Conservation (phyloP, 257 asterid genomes). For the Buddleja alternifolia region DNA sequence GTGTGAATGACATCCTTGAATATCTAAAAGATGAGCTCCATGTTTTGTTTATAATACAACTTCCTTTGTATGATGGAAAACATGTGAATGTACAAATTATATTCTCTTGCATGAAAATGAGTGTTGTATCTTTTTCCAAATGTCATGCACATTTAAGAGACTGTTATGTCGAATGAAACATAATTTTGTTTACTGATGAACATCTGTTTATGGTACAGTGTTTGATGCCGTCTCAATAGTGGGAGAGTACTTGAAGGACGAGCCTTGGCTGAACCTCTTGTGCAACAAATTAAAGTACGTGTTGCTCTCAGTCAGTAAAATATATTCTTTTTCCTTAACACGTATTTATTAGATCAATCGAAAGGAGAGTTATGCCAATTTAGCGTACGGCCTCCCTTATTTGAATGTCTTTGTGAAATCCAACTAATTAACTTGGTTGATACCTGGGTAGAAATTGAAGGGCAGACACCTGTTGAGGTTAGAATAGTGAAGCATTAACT, state of each 20-base stretch:
- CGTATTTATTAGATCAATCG: not conserved
- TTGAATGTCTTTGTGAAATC: slow-evolving; percentile 8
- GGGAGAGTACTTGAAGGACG: slow-evolving; percentile 91
- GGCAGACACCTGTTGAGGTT: not conserved
- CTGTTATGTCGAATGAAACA: not conserved
- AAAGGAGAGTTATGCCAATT: slow-evolving; percentile 12
- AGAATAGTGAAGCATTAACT: not conserved
- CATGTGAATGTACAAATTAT: not conserved
- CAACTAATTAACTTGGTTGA: not conserved
- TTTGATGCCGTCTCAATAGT: slow-evolving; percentile 71
- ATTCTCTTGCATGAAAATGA: slow-evolving; percentile 8
- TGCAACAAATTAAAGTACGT: slow-evolving; percentile 71
- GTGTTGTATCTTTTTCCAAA: slow-evolving; percentile 8
- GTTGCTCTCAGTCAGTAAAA: slow-evolving; percentile 19
- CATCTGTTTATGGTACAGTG: slow-evolving; percentile 48
- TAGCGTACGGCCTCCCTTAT: not conserved
- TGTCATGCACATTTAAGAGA: slow-evolving; percentile 8
- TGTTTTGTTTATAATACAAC: not conserved
- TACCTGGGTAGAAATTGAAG: not conserved
- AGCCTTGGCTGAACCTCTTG: slow-evolving; percentile 82
- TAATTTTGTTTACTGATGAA: slow-evolving; percentile 28
- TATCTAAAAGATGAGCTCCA: not conserved
- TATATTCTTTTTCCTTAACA: slow-evolving; percentile 1
- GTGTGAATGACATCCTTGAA: slow-evolving; percentile 2
- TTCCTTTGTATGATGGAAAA: not conserved